A percentile compares a stretch with the other conserved stretches of the same genome.
Conservation (phyloP, 306 rosid species). For the Fragaria vesca region DNA sequence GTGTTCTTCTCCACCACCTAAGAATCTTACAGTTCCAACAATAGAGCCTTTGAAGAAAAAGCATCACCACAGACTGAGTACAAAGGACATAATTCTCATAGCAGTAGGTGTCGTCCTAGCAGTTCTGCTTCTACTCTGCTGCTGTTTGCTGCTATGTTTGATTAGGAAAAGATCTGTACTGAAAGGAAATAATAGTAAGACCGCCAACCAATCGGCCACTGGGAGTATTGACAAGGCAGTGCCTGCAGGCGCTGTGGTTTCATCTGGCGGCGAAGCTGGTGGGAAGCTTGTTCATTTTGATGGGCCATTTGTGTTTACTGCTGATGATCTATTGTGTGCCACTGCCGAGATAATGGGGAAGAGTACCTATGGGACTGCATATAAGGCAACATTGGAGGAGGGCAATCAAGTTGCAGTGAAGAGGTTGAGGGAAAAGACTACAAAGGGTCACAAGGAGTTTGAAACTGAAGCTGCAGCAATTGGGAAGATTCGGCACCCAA, state of each 20-base stretch:
- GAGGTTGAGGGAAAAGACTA: conserved; percentile 80
- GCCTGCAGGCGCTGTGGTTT: conserved; percentile 40
- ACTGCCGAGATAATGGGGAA: conserved; percentile 95
- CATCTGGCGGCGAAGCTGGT: conserved; percentile 72
- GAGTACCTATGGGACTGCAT: conserved; percentile 86
- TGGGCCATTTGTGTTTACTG: conserved; percentile 85
- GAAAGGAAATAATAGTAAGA: conserved; percentile 43
- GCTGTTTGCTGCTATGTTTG: conserved; percentile 67
- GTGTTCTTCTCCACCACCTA: conserved; percentile 60
- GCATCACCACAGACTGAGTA: conserved; percentile 55
- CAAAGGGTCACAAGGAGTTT: conserved; percentile 82
- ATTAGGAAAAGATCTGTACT: conserved; percentile 56
- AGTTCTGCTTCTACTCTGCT: conserved; percentile 67
- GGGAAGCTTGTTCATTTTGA: conserved; percentile 79
- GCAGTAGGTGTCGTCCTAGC: conserved; percentile 72
- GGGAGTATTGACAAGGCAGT: conserved; percentile 51
- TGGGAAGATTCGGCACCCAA: conserved; percentile 73
- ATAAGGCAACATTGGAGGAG: conserved; percentile 85
- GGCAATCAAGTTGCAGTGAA: conserved; percentile 85
- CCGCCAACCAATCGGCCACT: conserved; percentile 37
- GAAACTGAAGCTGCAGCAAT: conserved; percentile 75
- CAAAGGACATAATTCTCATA: conserved; percentile 79
- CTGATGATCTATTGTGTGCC: conserved; percentile 86
- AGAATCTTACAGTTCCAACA: conserved; percentile 53
- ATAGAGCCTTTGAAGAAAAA: conserved; percentile 29